These are phyloP conservation scores for Backusella circina DNA, from an alignment of 192 early-diverging fungal species.

Conservation along the genomic window DNA sequence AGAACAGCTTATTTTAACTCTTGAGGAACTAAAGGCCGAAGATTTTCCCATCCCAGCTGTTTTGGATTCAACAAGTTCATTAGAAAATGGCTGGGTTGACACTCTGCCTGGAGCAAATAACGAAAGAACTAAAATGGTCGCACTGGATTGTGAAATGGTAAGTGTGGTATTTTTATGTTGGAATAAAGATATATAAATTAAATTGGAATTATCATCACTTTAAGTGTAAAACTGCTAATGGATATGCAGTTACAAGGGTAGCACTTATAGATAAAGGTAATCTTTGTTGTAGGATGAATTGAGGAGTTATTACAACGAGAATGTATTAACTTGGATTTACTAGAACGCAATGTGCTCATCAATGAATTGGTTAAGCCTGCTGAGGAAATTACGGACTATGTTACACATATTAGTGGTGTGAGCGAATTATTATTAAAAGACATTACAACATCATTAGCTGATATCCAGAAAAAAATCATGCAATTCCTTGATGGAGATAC, in stretches of 20 bases:
- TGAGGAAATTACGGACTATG: constrained; percentile 48
- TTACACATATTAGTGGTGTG: constrained; percentile 56
- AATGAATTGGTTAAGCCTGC: constrained; percentile 51
- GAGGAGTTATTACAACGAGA: background rate
- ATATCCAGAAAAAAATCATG: constrained; percentile 43
- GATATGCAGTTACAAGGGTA: constrained; percentile 44
- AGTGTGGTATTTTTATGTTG: background rate
- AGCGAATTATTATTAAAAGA: constrained; percentile 36
- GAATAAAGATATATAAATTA: background rate
- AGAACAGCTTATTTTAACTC: constrained; percentile 20
- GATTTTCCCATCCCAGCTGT: constrained; percentile 31
- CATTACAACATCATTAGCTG: constrained; percentile 41
- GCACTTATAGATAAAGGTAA: constrained; percentile 39
- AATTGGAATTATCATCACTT: background rate
- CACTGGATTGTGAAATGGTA: constrained; percentile 66
- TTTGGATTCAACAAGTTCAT: background rate
- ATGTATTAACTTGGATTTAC: background rate
- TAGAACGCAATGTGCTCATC: constrained; percentile 31
- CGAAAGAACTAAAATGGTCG: constrained; percentile 33
- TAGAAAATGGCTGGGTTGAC: constrained; percentile 42
- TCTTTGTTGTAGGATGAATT: background rate
- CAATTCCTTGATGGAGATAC: constrained; percentile 37
- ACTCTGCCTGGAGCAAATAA: constrained; percentile 14
- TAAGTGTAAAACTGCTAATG: constrained; percentile 12
- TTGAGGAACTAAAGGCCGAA: constrained; percentile 26